Percentiles rank a stretch among this genome's conserved stretches.
These are phyloP conservation scores for Pseudodiploospora longispora DNA, from an alignment of 2,329 filamentous ascomycete species.

Conservation along the genomic window DNA sequence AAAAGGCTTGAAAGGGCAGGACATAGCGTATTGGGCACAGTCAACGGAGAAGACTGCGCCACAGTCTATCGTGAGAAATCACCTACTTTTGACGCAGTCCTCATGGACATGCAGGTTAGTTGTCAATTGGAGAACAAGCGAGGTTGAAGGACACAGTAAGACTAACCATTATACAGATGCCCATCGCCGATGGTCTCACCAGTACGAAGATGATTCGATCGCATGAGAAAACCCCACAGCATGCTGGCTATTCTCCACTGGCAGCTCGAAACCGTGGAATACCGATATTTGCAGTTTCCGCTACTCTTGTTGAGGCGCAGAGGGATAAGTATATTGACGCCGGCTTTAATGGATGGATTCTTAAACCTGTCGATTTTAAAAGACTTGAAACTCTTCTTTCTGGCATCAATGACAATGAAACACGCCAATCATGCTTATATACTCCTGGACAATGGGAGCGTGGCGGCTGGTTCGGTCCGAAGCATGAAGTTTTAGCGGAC, in stretches of 20 bases:
- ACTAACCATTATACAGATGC: conserved; percentile 57
- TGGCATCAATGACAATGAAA: conserved; percentile 56
- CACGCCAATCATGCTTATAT: conserved; percentile 58
- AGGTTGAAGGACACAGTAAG: not conserved
- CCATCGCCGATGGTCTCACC: conserved; percentile 75
- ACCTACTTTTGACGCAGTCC: conserved; percentile 61
- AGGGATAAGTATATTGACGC: conserved; percentile 61
- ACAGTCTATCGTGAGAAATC: conserved; percentile 57
- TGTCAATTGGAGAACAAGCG: not conserved
- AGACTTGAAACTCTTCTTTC: conserved; percentile 60
- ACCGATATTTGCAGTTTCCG: conserved; percentile 81
- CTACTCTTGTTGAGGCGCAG: conserved; percentile 66
- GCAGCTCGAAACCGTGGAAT: conserved; percentile 56
- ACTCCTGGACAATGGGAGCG: conserved; percentile 66
- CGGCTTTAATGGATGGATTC: conserved; percentile 85
- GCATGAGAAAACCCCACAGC: conserved; percentile 49
- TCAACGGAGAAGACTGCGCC: conserved; percentile 81
- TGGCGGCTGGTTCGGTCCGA: conserved; percentile 68
- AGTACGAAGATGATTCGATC: conserved; percentile 79
- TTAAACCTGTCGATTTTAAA: conserved; percentile 80
- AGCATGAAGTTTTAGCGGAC: not conserved
- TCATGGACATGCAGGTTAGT: conserved; percentile 89
- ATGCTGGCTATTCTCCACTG: conserved; percentile 47
- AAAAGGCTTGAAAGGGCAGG: conserved; percentile 73
- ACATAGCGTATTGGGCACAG: conserved; percentile 62